Evolutionary conservation across 768 basidiomycete genomes (phyloP).

Genomic region (Candolleomyces eurysporus): DNA sequence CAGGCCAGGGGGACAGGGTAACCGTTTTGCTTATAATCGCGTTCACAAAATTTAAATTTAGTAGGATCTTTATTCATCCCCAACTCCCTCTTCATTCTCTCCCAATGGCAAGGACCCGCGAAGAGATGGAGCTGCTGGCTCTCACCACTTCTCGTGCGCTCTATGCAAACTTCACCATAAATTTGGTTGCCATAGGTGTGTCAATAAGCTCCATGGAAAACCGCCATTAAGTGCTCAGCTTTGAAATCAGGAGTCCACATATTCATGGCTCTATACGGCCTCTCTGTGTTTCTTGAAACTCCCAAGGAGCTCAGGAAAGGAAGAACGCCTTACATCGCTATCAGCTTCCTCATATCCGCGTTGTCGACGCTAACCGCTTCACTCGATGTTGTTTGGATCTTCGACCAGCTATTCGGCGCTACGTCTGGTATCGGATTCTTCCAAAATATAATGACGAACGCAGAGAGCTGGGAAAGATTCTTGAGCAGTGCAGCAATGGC

Average conservation of each 20-base stretch:
- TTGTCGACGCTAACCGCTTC: background rate
- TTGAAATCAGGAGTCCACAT: background rate
- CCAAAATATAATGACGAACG: background rate
- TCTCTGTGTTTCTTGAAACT: background rate
- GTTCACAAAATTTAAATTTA: too few species aligned
- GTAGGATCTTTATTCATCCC: too few species aligned
- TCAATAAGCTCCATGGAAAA: background rate
- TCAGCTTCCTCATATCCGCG: background rate
- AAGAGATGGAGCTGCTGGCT: background rate
- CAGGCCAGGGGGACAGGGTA: too few species aligned
- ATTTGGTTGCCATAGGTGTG: background rate
- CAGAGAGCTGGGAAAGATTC: background rate
- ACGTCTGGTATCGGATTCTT: background rate
- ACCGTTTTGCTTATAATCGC: too few species aligned
- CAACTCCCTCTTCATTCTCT: too few species aligned
- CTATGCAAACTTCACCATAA: background rate
- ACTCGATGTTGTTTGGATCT: background rate
- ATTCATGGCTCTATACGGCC: constrained; percentile 1
- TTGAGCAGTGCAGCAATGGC: background rate
- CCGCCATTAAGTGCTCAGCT: background rate
- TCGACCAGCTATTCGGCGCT: background rate
- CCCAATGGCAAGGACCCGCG: too few species aligned
- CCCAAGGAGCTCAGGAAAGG: background rate
- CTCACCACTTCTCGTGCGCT: background rate
- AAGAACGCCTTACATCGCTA: background rate